Evolutionary conservation across 2,329 filamentous ascomycete genomes (phyloP), one percentile per base, ranked within the genome.

Genomic region (Aureobasidium lini): DNA sequence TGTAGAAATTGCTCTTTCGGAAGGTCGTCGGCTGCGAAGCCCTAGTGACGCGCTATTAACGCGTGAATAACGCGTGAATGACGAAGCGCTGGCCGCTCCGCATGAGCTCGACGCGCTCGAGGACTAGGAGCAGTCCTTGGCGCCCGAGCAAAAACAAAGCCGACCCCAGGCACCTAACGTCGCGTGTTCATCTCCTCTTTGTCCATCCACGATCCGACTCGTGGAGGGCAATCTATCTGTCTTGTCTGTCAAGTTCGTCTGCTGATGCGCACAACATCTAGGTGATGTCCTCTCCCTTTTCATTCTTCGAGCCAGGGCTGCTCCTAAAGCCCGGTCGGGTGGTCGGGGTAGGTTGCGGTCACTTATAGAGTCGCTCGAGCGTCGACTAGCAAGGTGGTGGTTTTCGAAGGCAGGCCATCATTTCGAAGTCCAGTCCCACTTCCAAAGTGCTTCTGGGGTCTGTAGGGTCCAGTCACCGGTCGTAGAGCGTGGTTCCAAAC

Each of bases 341-440:
- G 50, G 50, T 23, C 32, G 50, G 50, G 50, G 50, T 42, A 31
- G 49, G 37, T 53, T 31, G 48, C 7, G 48, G 48, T 42, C 31
- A 18, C 7, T 39, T n/a, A 32, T 39, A 44, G 52, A 44, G 52
- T 28, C 40, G 29, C 40, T 36, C 4, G 11, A 11, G 53, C 53
- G 42, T 47, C 0, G n/a, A 46, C 42, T 10, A 29, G 9, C 42
- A 47, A 16, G 13, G 36, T 31, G 42, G 18, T 3, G 16, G 53
- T n/a, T 11, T 57, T 47, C 42, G 52, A 32, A 56, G 40, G 52
- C 52, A 56, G 52, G 52, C 52, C 40, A 44, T 23, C 29, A 9
- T 44, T 39, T n/a, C n/a, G n/a, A n/a, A n/a, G n/a, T n/a, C 39
- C 39, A 44, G 15, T 44, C 28, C 13, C 49, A 31, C 28, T 39